These are phyloP conservation scores for Rhododendron ferrugineum DNA, from an alignment of 148 eudicot species.

Conservation along the genomic window DNA sequence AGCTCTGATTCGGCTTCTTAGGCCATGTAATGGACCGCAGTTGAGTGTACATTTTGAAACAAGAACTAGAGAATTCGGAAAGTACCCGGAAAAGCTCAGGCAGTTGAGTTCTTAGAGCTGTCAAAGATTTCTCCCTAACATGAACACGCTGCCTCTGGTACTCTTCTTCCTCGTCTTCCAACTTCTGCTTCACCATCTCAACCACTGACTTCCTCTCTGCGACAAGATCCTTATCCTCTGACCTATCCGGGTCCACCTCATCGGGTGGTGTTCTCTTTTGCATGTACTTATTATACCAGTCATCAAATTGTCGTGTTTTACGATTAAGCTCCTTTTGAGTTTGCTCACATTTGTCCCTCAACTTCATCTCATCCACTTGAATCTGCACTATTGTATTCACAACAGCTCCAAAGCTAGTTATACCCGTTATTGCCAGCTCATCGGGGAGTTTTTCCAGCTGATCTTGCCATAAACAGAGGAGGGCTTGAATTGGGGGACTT, in stretches of 20 bases:
- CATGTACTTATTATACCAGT: slow-evolving; percentile 59
- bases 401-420: slow-evolving; percentile 57
- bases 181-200: slow-evolving; percentile 49
- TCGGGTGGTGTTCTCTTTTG: slow-evolving; percentile 43
- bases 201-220: slow-evolving; percentile 43
- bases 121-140: slow-evolving; percentile 74
- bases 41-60: slow-evolving; percentile 54
- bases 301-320: slow-evolving; percentile 57
- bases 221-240: slow-evolving; percentile 39
- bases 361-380: slow-evolving; percentile 67
- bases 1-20: background rate
- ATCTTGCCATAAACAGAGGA: slow-evolving; percentile 72
- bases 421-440: slow-evolving; percentile 61
- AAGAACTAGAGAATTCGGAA: slow-evolving; percentile 50
- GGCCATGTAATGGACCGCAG: slow-evolving; percentile 35
- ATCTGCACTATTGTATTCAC: slow-evolving; percentile 51
- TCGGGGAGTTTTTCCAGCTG: slow-evolving; percentile 68
- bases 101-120: slow-evolving; percentile 58
- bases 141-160: slow-evolving; percentile 58
- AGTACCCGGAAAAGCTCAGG: slow-evolving; percentile 73
- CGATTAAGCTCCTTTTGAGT: slow-evolving; percentile 51
- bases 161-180: slow-evolving; percentile 61
- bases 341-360: slow-evolving; percentile 58
- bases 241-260: slow-evolving; percentile 43
- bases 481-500: slow-evolving; percentile 65